Conservation (phyloP, 2,329 filamentous ascomycete genomes). For the Talaromyces islandicus region DNA sequence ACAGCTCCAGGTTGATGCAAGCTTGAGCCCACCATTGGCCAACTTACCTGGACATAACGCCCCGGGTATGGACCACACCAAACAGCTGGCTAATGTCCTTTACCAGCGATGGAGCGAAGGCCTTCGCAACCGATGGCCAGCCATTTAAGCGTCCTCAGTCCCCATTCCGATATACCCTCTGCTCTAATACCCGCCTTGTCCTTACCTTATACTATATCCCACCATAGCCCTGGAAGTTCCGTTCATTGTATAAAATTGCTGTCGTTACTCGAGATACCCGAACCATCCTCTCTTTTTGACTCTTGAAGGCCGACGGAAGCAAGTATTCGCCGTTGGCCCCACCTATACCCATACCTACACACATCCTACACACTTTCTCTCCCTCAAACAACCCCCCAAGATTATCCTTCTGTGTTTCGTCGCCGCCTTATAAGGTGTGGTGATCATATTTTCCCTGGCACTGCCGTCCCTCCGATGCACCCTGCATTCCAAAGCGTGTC, state of each 20-base stretch:
- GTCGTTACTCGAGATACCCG: neutral
- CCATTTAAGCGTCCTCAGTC: conserved; percentile 10
- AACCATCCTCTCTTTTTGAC: neutral
- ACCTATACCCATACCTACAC: neutral
- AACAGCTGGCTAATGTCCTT: conserved; percentile 81
- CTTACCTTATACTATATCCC: neutral
- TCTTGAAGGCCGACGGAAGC: neutral
- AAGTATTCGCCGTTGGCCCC: neutral
- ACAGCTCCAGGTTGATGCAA: conserved; percentile 25
- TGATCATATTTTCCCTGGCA: neutral
- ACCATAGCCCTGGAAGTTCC: conserved; percentile 6
- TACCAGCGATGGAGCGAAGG: conserved; percentile 89
- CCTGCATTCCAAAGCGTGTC: neutral
- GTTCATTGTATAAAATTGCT: conserved; percentile 12
- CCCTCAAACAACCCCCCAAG: neutral
- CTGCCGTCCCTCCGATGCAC: neutral
- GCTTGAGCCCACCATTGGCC: conserved; percentile 31
- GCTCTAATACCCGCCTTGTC: neutral
- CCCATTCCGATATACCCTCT: neutral
- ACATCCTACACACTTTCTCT: neutral
- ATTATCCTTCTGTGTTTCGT: neutral
- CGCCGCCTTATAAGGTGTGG: neutral
- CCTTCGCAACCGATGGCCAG: conserved; percentile 63
- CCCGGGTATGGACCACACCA: conserved; percentile 85
- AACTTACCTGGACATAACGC: conserved; percentile 53